Base-by-base conservation (phyloP, 73 alveolate species). In the Durusdinium trenchii region DNA sequence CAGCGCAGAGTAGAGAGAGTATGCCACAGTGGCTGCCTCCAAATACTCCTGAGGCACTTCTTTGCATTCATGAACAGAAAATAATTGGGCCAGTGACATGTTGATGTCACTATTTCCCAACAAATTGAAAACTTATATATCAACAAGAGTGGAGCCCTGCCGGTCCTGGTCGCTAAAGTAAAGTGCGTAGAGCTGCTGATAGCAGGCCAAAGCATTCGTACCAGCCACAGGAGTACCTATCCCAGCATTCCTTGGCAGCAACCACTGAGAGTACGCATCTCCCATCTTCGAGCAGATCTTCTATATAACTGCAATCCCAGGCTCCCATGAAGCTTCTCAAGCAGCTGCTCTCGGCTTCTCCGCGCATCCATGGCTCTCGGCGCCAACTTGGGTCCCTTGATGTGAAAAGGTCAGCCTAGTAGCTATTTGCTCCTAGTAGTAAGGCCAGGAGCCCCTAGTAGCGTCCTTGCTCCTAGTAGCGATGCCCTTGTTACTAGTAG, bases 151-250 rank as follows among this genome's bases (percentile, higher is more conserved):
- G 46, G 36, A 45, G 46, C 46, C 9, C 32, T 52, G 57, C 30
- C 93, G 14, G 83, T 57, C 95, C 86, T 91, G 76, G 76, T 91
- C 98, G 76, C 90, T 91, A 89, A 91, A 91, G 78, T 91, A 91
- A 52, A 91, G 71, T 45, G 98, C 98, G n/a, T 91, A 91, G 48
- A 91, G 79, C 61, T 91, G 98, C 78, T 91, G 98, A n/a, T 91
- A 91, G 78, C 98, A 91, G 36, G 98, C 84, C 50, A 91, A 36
- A 16, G 98, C 98, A 54, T 47, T 91, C 36, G 98, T 62, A n/a
- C 98, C 98, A 32, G 90, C 98, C 26, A 91, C 89, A 3, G 98
- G 98, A 14, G 82, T 78, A 38, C 98, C 98, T 30, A 91, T 52
- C 50, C 98, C 98, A 1, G 98, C 87, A 40, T 91, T 91, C 89